phyloP scores from a whole-genome alignment of 495 filamentous ascomycete species.

The Parathielavia appendiculata region DNA sequence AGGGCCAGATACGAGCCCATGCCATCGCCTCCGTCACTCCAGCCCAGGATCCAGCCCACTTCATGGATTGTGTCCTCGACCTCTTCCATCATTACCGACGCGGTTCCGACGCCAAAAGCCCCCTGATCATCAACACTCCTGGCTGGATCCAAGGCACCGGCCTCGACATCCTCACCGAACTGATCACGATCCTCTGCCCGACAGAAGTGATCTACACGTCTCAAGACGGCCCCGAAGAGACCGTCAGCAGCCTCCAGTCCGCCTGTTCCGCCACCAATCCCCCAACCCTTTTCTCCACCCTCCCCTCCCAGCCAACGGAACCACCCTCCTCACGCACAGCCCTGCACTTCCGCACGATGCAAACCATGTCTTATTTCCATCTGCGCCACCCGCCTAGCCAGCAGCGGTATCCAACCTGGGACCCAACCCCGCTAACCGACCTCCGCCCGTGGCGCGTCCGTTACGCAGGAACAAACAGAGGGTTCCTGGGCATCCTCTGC shows the following conservation, averaged over 20 bases:
- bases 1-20: conserved; percentile 53
- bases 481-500: conserved; percentile 40
- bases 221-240: conserved; percentile 60
- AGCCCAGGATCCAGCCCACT: conserved; percentile 65
- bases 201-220: conserved; percentile 72
- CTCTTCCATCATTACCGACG: conserved; percentile 60
- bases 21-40: conserved; percentile 66
- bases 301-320: conserved; percentile 58
- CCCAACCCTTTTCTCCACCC: conserved; percentile 34
- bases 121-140: conserved; percentile 75
- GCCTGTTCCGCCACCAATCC: conserved; percentile 28
- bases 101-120: conserved; percentile 35
- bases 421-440: conserved; percentile 35
- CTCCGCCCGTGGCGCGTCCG: conserved; percentile 40
- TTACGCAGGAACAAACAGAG: conserved; percentile 28
- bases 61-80: conserved; percentile 60
- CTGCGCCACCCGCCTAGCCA: conserved; percentile 14
- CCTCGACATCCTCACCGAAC: conserved; percentile 60
- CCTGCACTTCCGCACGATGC: conserved; percentile 69
- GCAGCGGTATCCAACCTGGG: conserved; percentile 26
- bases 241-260: conserved; percentile 50
- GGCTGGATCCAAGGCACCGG: conserved; percentile 79
- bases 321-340: conserved; percentile 60
- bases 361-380: conserved; percentile 77
- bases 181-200: conserved; percentile 48